These are phyloP conservation scores for Phytophthora vignae DNA, from an alignment of 352 stramenopile genomes.

Conservation along the genomic window DNA sequence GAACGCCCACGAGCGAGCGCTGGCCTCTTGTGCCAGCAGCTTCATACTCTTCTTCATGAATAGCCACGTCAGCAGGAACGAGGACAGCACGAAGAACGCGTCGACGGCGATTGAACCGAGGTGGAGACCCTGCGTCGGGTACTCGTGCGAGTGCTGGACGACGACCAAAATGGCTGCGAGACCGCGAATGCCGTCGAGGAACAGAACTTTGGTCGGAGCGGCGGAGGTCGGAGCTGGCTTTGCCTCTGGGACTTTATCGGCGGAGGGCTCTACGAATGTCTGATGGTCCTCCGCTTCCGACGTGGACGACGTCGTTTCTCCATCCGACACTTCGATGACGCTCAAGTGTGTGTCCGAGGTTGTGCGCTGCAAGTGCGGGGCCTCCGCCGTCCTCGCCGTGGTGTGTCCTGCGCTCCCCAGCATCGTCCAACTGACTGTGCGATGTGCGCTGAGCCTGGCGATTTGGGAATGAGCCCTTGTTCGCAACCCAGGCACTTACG, in stretches of 20 bases:
- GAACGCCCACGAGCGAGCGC: constrained; percentile 18
- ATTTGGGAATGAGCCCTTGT: too few relatives aligned
- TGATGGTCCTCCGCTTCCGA: constrained; percentile 21
- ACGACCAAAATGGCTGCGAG: constrained; percentile 44
- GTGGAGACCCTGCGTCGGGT: constrained; percentile 14
- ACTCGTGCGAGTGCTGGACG: constrained; percentile 35
- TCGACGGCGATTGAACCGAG: constrained; percentile 45
- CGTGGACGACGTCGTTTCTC: constrained; percentile 6
- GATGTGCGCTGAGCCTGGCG: not conserved
- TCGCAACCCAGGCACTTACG: not conserved
- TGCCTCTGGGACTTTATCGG: constrained; percentile 4
- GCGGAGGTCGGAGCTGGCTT: not conserved
- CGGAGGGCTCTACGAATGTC: constrained; percentile 5
- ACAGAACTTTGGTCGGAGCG: constrained; percentile 28
- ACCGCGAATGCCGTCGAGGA: constrained; percentile 32
- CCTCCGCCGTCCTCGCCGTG: not conserved
- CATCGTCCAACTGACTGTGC: constrained; percentile 9
- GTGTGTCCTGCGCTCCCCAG: constrained; percentile 6
- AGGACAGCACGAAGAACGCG: constrained; percentile 53
- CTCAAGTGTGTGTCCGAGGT: constrained; percentile 15
- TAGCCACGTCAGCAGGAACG: constrained; percentile 32
- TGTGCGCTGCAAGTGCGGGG: not conserved
- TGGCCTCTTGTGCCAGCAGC: constrained; percentile 32
- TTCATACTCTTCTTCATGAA: constrained; percentile 44
- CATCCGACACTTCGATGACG: constrained; percentile 28